These are phyloP conservation scores for Phanerochaete sordida DNA, from an alignment of 768 basidiomycete species.

Conservation along the genomic window DNA sequence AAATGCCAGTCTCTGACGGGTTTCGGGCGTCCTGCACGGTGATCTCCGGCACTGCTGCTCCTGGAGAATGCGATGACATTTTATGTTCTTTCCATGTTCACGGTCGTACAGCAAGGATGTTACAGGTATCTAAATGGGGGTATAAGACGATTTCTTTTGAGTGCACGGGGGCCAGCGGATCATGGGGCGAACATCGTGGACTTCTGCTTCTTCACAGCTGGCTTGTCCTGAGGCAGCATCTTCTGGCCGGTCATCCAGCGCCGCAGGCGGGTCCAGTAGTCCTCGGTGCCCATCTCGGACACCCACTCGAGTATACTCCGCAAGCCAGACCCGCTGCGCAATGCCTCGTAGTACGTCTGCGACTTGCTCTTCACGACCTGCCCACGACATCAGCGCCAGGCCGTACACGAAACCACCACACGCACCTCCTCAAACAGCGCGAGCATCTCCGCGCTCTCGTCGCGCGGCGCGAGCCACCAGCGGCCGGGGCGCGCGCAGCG, in stretches of 20 bases:
- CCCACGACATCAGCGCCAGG: too few species aligned
- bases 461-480: constrained; percentile 2
- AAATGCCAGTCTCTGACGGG: too few species aligned
- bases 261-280: background rate
- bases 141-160: background rate
- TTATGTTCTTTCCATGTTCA: too few species aligned
- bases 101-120: too few species aligned
- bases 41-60: too few species aligned
- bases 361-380: constrained; percentile 2
- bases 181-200: background rate
- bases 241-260: background rate
- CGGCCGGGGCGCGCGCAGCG: background rate
- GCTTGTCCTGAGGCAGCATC: background rate
- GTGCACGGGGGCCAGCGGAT: background rate
- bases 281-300: background rate
- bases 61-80: too few species aligned
- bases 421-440: constrained; percentile 6
- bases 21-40: too few species aligned
- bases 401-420: background rate
- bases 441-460: constrained; percentile 3
- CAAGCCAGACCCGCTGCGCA: background rate
- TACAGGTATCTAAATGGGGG: background rate
- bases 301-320: background rate
- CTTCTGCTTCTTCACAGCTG: background rate
- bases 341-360: background rate